phyloP scores from a whole-genome alignment of 345 rosid genomes.

The Nasturtium officinale region DNA sequence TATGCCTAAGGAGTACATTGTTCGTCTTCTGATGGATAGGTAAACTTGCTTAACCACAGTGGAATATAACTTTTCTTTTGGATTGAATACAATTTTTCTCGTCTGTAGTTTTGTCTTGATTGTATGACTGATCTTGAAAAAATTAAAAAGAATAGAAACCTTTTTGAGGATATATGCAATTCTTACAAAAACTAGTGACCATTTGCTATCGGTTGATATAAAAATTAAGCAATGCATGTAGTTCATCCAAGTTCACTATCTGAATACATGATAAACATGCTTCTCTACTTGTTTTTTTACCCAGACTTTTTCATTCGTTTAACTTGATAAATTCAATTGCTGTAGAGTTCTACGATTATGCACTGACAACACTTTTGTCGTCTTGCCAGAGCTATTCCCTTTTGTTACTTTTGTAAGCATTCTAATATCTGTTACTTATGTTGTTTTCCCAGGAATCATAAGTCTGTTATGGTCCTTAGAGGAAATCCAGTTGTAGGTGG shows the following conservation, averaged over 20 bases:
- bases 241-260: background rate
- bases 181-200: background rate
- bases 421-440: constrained; percentile 33
- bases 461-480: constrained; percentile 97
- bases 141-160: too few relatives aligned
- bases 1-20: constrained; percentile 99
- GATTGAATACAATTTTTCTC: constrained; percentile 6
- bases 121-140: too few relatives aligned
- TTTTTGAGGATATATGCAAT: background rate
- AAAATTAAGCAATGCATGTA: background rate
- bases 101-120: background rate
- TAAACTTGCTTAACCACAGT: constrained; percentile 32
- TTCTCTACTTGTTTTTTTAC: background rate
- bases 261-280: background rate
- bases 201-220: background rate
- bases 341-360: background rate
- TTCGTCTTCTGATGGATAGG: constrained; percentile 99
- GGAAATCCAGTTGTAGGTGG: constrained; percentile 92
- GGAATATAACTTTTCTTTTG: constrained; percentile 2
- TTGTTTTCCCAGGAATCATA: constrained; percentile 73
- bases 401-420: constrained; percentile 10
- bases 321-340: background rate
- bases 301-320: background rate
- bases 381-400: constrained; percentile 11
- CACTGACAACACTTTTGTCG: background rate